These are phyloP conservation scores for Lichina pygmaea DNA, from an alignment of 495 filamentous ascomycete species.

Conservation along the genomic window DNA sequence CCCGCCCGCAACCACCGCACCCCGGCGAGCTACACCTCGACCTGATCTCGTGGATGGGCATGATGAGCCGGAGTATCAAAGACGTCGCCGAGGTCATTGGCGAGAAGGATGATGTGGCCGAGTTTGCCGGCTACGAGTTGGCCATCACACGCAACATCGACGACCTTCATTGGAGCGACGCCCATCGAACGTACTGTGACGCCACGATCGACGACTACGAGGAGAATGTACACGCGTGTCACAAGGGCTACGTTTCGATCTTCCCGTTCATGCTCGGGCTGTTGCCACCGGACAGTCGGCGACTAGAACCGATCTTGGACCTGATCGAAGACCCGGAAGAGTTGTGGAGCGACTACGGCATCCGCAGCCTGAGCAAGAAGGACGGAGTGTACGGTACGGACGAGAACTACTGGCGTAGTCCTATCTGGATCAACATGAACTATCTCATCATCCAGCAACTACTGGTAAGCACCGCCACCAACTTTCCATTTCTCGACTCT, in stretches of 20 bases:
- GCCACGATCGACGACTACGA: conserved; percentile 90
- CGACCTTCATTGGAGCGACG: conserved; percentile 74
- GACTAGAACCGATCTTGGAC: conserved; percentile 46
- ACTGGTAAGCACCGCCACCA: conserved; percentile 30
- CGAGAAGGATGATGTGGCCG: conserved; percentile 43
- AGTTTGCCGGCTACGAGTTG: conserved; percentile 42
- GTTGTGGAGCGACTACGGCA: conserved; percentile 62
- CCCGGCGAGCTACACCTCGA: conserved; percentile 92
- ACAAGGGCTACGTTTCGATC: conserved; percentile 86
- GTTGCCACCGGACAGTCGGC: conserved; percentile 40
- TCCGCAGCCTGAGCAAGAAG: conserved; percentile 65
- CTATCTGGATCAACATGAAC: conserved; percentile 95
- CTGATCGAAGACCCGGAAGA: conserved; percentile 58
- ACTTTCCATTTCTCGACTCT: neutral
- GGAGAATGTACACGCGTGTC: conserved; percentile 70
- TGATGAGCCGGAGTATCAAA: conserved; percentile 62
- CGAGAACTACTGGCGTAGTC: conserved; percentile 94
- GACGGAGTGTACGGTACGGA: conserved; percentile 63
- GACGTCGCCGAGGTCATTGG: conserved; percentile 49
- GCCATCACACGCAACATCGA: conserved; percentile 75
- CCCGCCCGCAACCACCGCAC: conserved; percentile 83
- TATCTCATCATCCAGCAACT: conserved; percentile 64
- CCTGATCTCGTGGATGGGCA: conserved; percentile 85
- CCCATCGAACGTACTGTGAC: conserved; percentile 66
- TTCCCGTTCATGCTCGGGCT: conserved; percentile 80